Evolutionary conservation across 1,284 basidiomycete species (phyloP).

Genomic region (Ceratobasidium sp.): DNA sequence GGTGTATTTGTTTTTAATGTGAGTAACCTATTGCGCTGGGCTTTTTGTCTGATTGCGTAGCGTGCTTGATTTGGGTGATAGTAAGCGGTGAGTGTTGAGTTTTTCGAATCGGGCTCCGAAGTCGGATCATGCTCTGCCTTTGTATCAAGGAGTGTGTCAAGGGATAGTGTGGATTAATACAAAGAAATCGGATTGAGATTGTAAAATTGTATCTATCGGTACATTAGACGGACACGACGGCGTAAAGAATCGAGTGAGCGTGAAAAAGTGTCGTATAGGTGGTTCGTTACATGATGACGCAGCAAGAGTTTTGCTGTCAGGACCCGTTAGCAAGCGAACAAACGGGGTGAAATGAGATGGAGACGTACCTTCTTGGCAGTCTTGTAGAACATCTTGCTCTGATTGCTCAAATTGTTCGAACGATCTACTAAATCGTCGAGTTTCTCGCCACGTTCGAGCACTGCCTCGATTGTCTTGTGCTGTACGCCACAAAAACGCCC

Average conservation of each 20-base stretch:
- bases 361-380: conserved; percentile 86
- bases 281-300: conserved; percentile 62
- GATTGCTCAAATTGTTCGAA: conserved; percentile 89
- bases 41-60: conserved; percentile 1
- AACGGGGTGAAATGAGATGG: conserved; percentile 1
- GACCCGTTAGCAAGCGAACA: conserved; percentile 42
- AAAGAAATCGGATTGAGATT: conserved; percentile 37
- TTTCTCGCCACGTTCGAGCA: conserved; percentile 96
- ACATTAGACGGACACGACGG: conserved; percentile 26
- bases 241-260: background rate
- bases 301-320: conserved; percentile 77
- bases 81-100: conserved; percentile 14
- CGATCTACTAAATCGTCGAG: conserved; percentile 97
- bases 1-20: conserved; percentile 46
- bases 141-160: background rate
- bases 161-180: conserved; percentile 29
- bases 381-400: conserved; percentile 97
- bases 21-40: conserved; percentile 30
- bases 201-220: conserved; percentile 40
- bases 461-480: conserved; percentile 99
- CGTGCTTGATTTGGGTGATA: background rate
- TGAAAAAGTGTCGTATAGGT: conserved; percentile 16
- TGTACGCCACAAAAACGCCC: conserved; percentile 54
- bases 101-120: background rate
- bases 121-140: background rate